Percentiles rank a stretch among this genome's conserved stretches.
These are phyloP conservation scores for Hansfordia pulvinata DNA, from an alignment of 2,329 filamentous ascomycete genomes.

Conservation along the genomic window DNA sequence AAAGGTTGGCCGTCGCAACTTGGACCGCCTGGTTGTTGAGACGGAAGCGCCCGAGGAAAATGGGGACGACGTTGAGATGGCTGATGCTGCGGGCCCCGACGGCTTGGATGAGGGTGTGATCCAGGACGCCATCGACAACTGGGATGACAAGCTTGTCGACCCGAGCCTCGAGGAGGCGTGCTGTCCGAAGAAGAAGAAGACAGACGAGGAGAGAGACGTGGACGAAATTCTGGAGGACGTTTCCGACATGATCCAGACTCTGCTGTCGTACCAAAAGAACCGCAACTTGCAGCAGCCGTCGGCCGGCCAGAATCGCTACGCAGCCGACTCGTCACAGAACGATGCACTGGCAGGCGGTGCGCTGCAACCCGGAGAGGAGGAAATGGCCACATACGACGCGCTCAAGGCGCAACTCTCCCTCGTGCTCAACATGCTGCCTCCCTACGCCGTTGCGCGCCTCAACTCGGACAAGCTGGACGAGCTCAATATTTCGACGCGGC, in stretches of 20 bases:
- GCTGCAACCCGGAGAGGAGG: constrained; percentile 52
- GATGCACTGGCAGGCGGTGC: constrained; percentile 55
- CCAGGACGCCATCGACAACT: constrained; percentile 40
- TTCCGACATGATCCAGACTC: constrained; percentile 61
- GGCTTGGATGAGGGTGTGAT: constrained; percentile 38
- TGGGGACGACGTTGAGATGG: too few species aligned
- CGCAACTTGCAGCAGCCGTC: constrained; percentile 57
- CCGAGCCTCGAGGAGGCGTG: constrained; percentile 40
- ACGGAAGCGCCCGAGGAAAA: constrained; percentile 18
- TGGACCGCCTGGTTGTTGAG: constrained; percentile 43
- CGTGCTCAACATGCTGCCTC: constrained; percentile 63
- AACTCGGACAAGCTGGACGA: constrained; percentile 78
- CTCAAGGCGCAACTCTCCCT: constrained; percentile 63
- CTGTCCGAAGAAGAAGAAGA: constrained; percentile 26
- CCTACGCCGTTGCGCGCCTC: constrained; percentile 74
- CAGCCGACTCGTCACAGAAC: constrained; percentile 47
- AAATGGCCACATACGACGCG: constrained; percentile 51
- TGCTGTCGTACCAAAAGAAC: constrained; percentile 68
- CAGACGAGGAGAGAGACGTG: constrained; percentile 42
- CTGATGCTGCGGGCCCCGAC: constrained; percentile 11
- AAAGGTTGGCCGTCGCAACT: constrained; percentile 50
- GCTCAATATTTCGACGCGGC: constrained; percentile 66
- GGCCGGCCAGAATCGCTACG: constrained; percentile 44
- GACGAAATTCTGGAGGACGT: constrained; percentile 62
- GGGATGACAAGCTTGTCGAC: constrained; percentile 44